A percentile compares a stretch with the other conserved stretches of the same genome.
Conservation (phyloP, 2,329 filamentous ascomycete species). For the Acephala macrosclerotiorum region DNA sequence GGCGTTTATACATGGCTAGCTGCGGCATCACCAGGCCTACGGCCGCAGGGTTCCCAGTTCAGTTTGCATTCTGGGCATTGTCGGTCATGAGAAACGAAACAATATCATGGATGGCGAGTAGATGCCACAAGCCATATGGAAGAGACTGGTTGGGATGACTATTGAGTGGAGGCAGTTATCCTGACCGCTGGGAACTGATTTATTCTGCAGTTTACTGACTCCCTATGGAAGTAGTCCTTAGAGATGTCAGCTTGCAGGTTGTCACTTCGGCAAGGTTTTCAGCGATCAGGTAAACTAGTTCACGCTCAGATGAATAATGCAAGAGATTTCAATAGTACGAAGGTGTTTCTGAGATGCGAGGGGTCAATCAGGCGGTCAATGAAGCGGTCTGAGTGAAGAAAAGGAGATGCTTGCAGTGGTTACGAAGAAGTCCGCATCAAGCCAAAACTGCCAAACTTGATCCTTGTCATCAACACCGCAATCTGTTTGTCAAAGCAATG, state of each 20-base stretch:
- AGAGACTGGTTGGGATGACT: constrained; percentile 29
- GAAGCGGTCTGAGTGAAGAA: constrained; percentile 5
- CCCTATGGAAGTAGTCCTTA: constrained; percentile 16
- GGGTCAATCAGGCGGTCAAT: not conserved
- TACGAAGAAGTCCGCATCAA: not conserved
- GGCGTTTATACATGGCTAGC: constrained; percentile 42
- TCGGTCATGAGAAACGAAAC: constrained; percentile 38
- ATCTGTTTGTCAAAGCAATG: not conserved
- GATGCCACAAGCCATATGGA: constrained; percentile 30
- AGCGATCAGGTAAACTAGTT: constrained; percentile 41
- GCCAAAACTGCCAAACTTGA: not conserved
- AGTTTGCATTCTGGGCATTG: constrained; percentile 34
- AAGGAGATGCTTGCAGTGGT: not conserved
- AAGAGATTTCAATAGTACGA: constrained; percentile 37
- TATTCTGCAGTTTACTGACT: constrained; percentile 31
- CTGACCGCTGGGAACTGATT: constrained; percentile 29
- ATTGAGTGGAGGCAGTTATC: constrained; percentile 31
- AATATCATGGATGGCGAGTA: constrained; percentile 36
- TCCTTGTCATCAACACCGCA: not conserved
- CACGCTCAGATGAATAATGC: constrained; percentile 43
- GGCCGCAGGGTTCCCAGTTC: constrained; percentile 34
- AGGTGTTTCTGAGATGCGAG: not conserved
- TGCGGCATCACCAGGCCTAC: constrained; percentile 35
- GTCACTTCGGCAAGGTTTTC: constrained; percentile 36
- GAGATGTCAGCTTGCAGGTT: constrained; percentile 27